Base-by-base conservation (phyloP, 1,284 basidiomycete genomes). In the Fomitiporia mediterranea region DNA sequence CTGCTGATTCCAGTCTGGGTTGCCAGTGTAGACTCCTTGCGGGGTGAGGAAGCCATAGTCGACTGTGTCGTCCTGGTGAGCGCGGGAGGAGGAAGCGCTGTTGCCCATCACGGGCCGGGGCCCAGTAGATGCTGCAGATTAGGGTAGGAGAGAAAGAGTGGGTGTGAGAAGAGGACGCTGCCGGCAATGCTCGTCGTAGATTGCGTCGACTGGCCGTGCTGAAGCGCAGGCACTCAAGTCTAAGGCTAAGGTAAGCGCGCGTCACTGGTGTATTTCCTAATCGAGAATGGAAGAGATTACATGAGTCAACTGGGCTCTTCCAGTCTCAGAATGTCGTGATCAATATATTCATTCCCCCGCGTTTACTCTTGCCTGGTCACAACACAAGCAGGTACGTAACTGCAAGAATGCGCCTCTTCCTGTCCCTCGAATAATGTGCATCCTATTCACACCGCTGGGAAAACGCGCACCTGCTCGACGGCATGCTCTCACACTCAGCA, bases 1-100 rank as follows among this genome's bases (percentile, higher is more conserved):
- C 58, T 82, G 71, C 65, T 96, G 91, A 68, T 92, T 91, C 85
- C 94, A 99, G 72, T 98, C 95, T 67, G 84, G 81, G 37, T 81
- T 75, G 39, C 90, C 90, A 9, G 90, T 88, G 73, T 97, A 95
- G 56, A 95, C 84, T 67, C 93, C 93, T 68, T 96, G 91, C 1
- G 95, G 94, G 43, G 82, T 75, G 51, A 98, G 82, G 68, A 81
- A 80, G 55, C 96, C 96, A 62, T 85, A 81, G 77, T 95, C 84
- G 69, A 89, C 81, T 58, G 85, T 75, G 66, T 90, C 87, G 64
- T 91, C 87, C 60, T 88, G 83, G 64, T 83, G 82, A 46, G 77
- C 74, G 55, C 83, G 79, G 57, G 81, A 80, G 32, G 86, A 87
- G 40, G 88, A 89, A 60, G 83, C 77, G 61, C 81, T 80, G 72